Conservation (phyloP, 2,329 filamentous ascomycete species). For the Rugonectria rugulosa region DNA sequence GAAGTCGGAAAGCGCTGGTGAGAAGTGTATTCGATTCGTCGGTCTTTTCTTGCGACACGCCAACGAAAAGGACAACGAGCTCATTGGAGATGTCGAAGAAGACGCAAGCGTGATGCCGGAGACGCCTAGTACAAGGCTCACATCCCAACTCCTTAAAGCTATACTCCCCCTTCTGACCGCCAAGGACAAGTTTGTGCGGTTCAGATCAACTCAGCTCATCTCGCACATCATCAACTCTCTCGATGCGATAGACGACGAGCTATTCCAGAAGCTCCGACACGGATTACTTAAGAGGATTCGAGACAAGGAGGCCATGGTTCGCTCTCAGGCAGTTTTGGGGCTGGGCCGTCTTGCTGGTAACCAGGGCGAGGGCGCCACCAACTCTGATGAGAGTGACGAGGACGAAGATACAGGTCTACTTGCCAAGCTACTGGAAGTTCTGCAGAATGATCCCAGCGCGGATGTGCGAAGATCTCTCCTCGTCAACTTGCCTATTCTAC, state of each 20-base stretch:
- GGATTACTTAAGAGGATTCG: conserved; percentile 84
- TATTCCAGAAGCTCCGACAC: conserved; percentile 83
- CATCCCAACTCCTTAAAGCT: conserved; percentile 74
- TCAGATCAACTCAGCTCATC: conserved; percentile 86
- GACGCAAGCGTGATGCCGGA: conserved; percentile 77
- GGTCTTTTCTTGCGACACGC: conserved; percentile 84
- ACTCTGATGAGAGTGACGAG: conserved; percentile 74
- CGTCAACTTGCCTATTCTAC: conserved; percentile 87
- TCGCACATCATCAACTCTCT: conserved; percentile 92
- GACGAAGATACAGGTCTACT: conserved; percentile 73
- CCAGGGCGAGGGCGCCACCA: conserved; percentile 73
- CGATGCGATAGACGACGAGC: conserved; percentile 88
- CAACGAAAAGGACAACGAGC: conserved; percentile 74
- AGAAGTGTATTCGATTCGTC: conserved; percentile 84
- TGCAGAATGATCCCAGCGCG: conserved; percentile 93
- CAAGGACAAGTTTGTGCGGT: conserved; percentile 94
- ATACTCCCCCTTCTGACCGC: conserved; percentile 79
- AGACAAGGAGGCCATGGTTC: conserved; percentile 93
- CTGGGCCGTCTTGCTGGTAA: conserved; percentile 85
- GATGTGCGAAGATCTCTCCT: conserved; percentile 90
- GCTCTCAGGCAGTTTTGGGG: conserved; percentile 90
- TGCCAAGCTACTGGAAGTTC: conserved; percentile 82
- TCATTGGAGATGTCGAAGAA: conserved; percentile 70
- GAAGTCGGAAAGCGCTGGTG: conserved; percentile 89
- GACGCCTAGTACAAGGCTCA: conserved; percentile 84